Conservation (phyloP, 2,329 filamentous ascomycete genomes). For the Blumeriella jaapii region DNA sequence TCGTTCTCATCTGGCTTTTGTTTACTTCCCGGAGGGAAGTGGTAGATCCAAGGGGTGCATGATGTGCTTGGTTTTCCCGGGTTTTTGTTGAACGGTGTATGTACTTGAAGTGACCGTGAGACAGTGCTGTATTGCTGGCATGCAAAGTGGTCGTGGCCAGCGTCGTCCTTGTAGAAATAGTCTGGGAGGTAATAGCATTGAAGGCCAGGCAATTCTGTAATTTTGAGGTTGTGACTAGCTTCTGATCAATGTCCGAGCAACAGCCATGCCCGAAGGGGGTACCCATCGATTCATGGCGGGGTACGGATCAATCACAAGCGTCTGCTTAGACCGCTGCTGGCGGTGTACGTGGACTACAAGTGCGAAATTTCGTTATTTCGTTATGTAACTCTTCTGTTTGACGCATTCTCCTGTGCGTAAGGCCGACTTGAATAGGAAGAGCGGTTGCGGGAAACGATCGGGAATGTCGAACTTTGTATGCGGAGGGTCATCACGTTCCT, state of each 20-base stretch:
- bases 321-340: slow-evolving; percentile 34
- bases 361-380: slow-evolving; percentile 34
- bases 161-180: slow-evolving; percentile 40
- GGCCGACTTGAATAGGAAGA: slow-evolving; percentile 29
- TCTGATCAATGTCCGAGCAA: slow-evolving; percentile 37
- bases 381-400: slow-evolving; percentile 33
- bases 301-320: slow-evolving; percentile 35
- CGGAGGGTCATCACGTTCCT: slow-evolving; percentile 16
- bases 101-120: too few relatives aligned
- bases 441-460: slow-evolving; percentile 15
- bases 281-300: slow-evolving; percentile 33
- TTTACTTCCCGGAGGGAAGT: too few relatives aligned
- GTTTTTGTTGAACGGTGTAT: too few relatives aligned
- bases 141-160: slow-evolving; percentile 30
- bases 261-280: slow-evolving; percentile 43
- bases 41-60: too few relatives aligned
- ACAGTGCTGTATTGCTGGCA: slow-evolving; percentile 24
- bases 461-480: slow-evolving; percentile 13
- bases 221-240: slow-evolving; percentile 36
- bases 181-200: slow-evolving; percentile 29
- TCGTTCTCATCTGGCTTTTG: too few relatives aligned
- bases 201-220: slow-evolving; percentile 23
- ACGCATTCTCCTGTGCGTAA: slow-evolving; percentile 36
- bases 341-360: slow-evolving; percentile 36
- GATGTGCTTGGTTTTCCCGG: too few relatives aligned